Conservation (phyloP, 805 yeast genomes). For the Candida succiphila region DNA sequence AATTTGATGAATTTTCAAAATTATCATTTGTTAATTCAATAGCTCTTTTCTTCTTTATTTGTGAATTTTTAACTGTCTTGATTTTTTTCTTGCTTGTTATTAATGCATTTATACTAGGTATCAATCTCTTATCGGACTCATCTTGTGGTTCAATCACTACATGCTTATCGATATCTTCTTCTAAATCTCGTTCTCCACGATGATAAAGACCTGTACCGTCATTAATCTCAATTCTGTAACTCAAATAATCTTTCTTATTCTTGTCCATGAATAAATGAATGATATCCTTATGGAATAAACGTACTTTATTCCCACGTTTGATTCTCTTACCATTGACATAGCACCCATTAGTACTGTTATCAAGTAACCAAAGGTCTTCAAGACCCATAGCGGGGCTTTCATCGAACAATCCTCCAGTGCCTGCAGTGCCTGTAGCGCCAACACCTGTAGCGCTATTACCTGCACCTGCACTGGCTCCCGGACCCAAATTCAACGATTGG, state of each 20-base stretch:
- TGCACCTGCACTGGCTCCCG: no score
- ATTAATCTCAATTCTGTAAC: slow-evolving; percentile 40
- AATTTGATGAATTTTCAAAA: background rate
- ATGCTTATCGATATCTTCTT: slow-evolving; percentile 1
- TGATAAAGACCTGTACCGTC: slow-evolving; percentile 56
- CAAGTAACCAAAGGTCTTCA: slow-evolving; percentile 73
- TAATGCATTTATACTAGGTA: background rate
- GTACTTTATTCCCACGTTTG: slow-evolving; percentile 52
- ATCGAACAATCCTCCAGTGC: slow-evolving; percentile 41
- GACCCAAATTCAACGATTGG: no score
- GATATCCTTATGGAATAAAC: slow-evolving; percentile 55
- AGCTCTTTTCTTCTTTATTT: slow-evolving; percentile 1
- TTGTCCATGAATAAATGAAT: slow-evolving; percentile 59
- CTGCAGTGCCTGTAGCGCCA: no score
- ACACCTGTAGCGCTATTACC: no score
- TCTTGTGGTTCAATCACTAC: slow-evolving; percentile 11
- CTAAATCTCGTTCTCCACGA: slow-evolving; percentile 24
- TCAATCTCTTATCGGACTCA: slow-evolving; percentile 6
- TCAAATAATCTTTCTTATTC: slow-evolving; percentile 37
- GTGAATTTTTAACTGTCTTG: background rate
- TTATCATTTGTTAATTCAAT: slow-evolving; percentile 1
- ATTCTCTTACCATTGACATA: slow-evolving; percentile 50
- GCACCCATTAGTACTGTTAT: slow-evolving; percentile 74
- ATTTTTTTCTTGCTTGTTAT: background rate
- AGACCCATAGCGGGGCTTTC: slow-evolving; percentile 66